These are phyloP conservation scores for Colletotrichum navitas DNA, from an alignment of 2,329 filamentous ascomycete species.

Conservation along the genomic window DNA sequence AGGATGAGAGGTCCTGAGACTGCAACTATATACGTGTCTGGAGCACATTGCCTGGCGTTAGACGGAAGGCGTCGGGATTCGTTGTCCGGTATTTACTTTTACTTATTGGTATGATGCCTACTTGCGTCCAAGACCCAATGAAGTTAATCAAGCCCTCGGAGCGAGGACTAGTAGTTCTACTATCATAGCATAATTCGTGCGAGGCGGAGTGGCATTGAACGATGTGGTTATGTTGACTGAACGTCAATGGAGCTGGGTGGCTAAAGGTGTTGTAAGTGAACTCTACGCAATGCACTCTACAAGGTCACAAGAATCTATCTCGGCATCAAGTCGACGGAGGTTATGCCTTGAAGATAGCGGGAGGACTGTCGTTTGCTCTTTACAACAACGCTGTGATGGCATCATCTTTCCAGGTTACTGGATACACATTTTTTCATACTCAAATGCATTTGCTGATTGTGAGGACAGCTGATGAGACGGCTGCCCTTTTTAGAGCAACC, in stretches of 20 bases:
- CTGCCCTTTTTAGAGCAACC: not conserved
- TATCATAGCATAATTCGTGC: not conserved
- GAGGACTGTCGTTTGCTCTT: not conserved
- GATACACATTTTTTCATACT: not conserved
- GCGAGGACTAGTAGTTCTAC: no score
- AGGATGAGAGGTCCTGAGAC: constrained; percentile 13
- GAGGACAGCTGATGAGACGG: not conserved
- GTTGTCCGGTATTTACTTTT: constrained; percentile 6
- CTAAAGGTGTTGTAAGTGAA: not conserved
- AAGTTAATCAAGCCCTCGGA: not conserved
- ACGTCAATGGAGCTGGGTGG: not conserved
- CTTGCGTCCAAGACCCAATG: not conserved
- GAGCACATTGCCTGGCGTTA: constrained; percentile 24
- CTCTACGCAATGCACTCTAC: not conserved
- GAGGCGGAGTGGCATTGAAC: not conserved
- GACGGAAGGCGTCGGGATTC: constrained; percentile 6
- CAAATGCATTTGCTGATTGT: not conserved
- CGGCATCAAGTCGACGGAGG: not conserved
- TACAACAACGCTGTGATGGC: not conserved
- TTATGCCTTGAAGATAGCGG: not conserved
- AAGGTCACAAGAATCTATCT: not conserved
- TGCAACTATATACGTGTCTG: not conserved
- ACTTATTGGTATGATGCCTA: constrained; percentile 33
- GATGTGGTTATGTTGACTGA: not conserved
- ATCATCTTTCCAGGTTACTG: not conserved